These are phyloP conservation scores for Ophiostoma montium DNA, from an alignment of 2,329 filamentous ascomycete species.

Conservation along the genomic window DNA sequence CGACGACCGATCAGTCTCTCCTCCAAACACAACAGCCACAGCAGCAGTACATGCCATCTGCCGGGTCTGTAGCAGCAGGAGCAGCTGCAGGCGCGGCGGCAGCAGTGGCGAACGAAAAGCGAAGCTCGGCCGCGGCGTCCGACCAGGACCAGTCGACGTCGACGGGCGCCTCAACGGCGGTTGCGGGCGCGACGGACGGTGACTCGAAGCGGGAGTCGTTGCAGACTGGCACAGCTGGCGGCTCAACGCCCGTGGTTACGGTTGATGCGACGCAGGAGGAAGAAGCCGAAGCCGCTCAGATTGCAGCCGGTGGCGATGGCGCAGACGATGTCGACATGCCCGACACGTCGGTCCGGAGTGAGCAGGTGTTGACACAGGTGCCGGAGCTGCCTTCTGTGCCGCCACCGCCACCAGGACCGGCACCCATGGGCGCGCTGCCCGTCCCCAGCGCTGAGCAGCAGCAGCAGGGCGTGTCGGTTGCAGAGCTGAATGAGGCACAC, in stretches of 20 bases:
- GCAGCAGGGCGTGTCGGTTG: slow-evolving; percentile 25
- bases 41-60: slow-evolving; percentile 13
- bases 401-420: slow-evolving; percentile 32
- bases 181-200: slow-evolving; percentile 18
- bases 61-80: not conserved
- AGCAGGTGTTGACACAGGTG: slow-evolving; percentile 24
- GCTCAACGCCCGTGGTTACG: slow-evolving; percentile 25
- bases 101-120: slow-evolving; percentile 25
- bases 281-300: slow-evolving; percentile 22
- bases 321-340: slow-evolving; percentile 49
- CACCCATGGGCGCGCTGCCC: slow-evolving; percentile 20
- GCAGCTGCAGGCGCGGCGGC: not conserved
- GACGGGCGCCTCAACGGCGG: slow-evolving; percentile 9
- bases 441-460: slow-evolving; percentile 14
- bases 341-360: slow-evolving; percentile 33
- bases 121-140: slow-evolving; percentile 28
- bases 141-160: slow-evolving; percentile 27
- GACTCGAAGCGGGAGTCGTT: slow-evolving; percentile 29
- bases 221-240: slow-evolving; percentile 21
- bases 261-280: slow-evolving; percentile 22
- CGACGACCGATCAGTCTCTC: slow-evolving; percentile 5
- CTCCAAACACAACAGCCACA: slow-evolving; percentile 9
- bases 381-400: slow-evolving; percentile 22
- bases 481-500: slow-evolving; percentile 2
- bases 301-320: not conserved